Conservation (phyloP, 1,139 yeast genomes). For the Scheffersomyces titani region DNA sequence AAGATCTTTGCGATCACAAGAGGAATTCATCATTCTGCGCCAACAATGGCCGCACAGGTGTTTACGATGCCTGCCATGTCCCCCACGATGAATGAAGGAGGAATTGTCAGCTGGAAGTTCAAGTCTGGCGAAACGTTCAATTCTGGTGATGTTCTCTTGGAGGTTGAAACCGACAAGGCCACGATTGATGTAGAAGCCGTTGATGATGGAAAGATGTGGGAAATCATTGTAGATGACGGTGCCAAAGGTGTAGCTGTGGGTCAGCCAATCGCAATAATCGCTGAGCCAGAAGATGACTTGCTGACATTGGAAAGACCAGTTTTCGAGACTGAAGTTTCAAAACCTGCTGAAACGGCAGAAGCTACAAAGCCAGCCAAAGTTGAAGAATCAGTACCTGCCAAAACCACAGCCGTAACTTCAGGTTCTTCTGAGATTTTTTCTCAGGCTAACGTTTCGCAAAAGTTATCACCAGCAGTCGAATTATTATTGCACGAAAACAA, state of each 20-base stretch:
- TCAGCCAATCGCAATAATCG: constrained; percentile 79
- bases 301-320: constrained; percentile 61
- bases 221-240: constrained; percentile 72
- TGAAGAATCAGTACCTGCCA: constrained; percentile 12
- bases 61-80: constrained; percentile 98
- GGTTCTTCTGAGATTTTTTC: constrained; percentile 22
- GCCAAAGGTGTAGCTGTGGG: constrained; percentile 84
- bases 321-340: constrained; percentile 27
- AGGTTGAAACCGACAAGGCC: constrained; percentile 93
- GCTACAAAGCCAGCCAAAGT: constrained; percentile 17
- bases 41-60: constrained; percentile 49
- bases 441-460: constrained; percentile 63
- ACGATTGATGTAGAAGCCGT: constrained; percentile 91
- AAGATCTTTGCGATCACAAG: constrained; percentile 7
- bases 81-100: constrained; percentile 98
- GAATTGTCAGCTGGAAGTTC: constrained; percentile 91
- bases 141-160: constrained; percentile 86
- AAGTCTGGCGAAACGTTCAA: constrained; percentile 76
- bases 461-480: constrained; percentile 80
- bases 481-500: constrained; percentile 60
- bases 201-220: constrained; percentile 88
- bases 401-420: constrained; percentile 11
- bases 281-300: constrained; percentile 87
- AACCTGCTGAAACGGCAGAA: constrained; percentile 16
- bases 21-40: constrained; percentile 19